Conservation (phyloP, 2,329 filamentous ascomycete species). For the Sporothrix luriei region DNA sequence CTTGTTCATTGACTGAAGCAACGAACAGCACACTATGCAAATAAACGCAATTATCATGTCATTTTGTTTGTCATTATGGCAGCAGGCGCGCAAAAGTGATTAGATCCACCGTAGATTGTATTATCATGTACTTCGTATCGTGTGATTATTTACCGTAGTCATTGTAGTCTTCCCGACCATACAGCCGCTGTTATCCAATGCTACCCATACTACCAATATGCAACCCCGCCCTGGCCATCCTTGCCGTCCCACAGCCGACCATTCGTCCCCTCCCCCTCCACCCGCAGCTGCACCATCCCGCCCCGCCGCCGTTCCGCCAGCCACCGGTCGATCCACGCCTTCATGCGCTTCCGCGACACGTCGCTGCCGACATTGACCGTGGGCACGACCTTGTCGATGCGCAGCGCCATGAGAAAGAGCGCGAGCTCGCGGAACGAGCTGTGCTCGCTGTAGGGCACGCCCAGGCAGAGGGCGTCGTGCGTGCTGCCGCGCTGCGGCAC, state of each 20-base stretch:
- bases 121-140: not conserved
- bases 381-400: slow-evolving; percentile 87
- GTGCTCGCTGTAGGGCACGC: slow-evolving; percentile 94
- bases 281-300: slow-evolving; percentile 54
- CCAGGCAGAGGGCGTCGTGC: slow-evolving; percentile 80
- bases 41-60: not conserved
- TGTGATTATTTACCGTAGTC: not conserved
- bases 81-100: no score
- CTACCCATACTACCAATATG: slow-evolving; percentile 44
- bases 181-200: not conserved
- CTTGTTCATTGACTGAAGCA: no score
- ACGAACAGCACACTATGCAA: no score
- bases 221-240: slow-evolving; percentile 45
- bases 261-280: no score
- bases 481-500: slow-evolving; percentile 82
- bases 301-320: slow-evolving; percentile 59
- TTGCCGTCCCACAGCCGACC: no score
- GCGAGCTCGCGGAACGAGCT: slow-evolving; percentile 92
- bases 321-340: slow-evolving; percentile 66
- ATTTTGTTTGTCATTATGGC: not conserved
- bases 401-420: slow-evolving; percentile 84
- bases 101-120: not conserved
- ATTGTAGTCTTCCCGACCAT: not conserved
- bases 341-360: slow-evolving; percentile 61
- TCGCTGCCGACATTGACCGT: slow-evolving; percentile 81